These are phyloP conservation scores for Hypoxylon sp. DNA, from an alignment of 2,329 filamentous ascomycete species.

Conservation along the genomic window DNA sequence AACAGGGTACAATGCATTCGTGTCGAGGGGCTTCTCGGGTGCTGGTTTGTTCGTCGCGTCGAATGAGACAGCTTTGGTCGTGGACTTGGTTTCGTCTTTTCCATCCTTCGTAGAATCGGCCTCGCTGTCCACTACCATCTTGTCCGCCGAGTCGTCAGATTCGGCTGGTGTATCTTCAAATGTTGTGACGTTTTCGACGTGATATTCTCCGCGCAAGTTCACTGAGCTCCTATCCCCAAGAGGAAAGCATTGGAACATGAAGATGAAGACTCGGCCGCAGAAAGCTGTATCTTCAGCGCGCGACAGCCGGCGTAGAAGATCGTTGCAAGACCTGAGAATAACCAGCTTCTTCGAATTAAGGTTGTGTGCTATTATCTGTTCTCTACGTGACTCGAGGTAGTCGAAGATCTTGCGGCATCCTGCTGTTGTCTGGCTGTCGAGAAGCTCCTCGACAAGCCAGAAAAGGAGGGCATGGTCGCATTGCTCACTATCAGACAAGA, in stretches of 20 bases:
- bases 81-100: constrained; percentile 52
- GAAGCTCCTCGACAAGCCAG: constrained; percentile 92
- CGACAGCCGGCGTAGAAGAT: constrained; percentile 92
- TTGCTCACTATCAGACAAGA: constrained; percentile 85
- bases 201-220: constrained; percentile 95
- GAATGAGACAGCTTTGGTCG: constrained; percentile 62
- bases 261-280: constrained; percentile 97
- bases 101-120: constrained; percentile 56
- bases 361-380: constrained; percentile 85
- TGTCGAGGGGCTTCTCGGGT: constrained; percentile 70
- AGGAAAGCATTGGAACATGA: constrained; percentile 97
- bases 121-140: constrained; percentile 77
- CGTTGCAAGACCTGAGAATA: constrained; percentile 95
- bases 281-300: constrained; percentile 97
- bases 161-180: constrained; percentile 74
- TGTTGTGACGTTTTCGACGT: constrained; percentile 92
- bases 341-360: constrained; percentile 89
- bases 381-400: constrained; percentile 92
- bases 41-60: constrained; percentile 60
- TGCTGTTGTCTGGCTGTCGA: constrained; percentile 95
- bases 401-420: constrained; percentile 94
- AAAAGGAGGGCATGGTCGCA: constrained; percentile 86
- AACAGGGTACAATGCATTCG: constrained; percentile 84
- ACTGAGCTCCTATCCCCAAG: constrained; percentile 97
- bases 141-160: constrained; percentile 59